phyloP scores from a whole-genome alignment of 202 grass and related monocot species.

The Cymbopogon flexuosus region DNA sequence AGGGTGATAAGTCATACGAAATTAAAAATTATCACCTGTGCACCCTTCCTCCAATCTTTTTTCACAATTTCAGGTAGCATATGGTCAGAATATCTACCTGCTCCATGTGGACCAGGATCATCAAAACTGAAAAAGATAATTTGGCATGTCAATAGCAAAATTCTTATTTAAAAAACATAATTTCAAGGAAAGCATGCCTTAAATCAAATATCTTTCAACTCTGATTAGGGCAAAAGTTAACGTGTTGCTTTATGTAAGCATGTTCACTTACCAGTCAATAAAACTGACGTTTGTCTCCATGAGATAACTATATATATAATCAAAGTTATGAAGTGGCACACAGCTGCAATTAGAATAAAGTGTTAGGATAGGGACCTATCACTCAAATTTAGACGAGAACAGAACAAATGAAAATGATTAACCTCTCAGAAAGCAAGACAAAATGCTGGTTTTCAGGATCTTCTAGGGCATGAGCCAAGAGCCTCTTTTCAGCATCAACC shows the following conservation, averaged over 20 bases:
- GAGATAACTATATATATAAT: conserved; percentile 97
- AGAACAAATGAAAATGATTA: conserved; percentile 10
- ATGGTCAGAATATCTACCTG: conserved; percentile 82
- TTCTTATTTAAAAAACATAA: background rate
- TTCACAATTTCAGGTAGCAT: conserved; percentile 93
- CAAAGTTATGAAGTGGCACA: conserved; percentile 93
- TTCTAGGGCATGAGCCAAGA: conserved; percentile 87
- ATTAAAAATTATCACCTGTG: conserved; percentile 74
- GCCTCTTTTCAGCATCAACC: conserved; percentile 92
- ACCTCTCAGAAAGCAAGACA: conserved; percentile 95
- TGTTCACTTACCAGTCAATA: conserved; percentile 79
- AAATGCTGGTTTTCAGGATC: conserved; percentile 97
- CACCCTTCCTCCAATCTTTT: conserved; percentile 93
- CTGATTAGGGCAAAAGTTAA: conserved; percentile 1
- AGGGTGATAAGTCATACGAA: no score
- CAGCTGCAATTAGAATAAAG: conserved; percentile 63
- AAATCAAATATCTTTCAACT: conserved; percentile 16
- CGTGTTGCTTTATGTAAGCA: conserved; percentile 13
- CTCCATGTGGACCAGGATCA: conserved; percentile 94
- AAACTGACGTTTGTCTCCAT: conserved; percentile 96
- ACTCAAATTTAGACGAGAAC: conserved; percentile 22
- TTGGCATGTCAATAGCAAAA: conserved; percentile 18
- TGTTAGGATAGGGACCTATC: conserved; percentile 27
- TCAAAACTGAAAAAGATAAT: conserved; percentile 60
- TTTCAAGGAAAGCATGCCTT: background rate